These are phyloP conservation scores for Talaromyces amestolkiae DNA, from an alignment of 2,329 filamentous ascomycete genomes.

Conservation along the genomic window DNA sequence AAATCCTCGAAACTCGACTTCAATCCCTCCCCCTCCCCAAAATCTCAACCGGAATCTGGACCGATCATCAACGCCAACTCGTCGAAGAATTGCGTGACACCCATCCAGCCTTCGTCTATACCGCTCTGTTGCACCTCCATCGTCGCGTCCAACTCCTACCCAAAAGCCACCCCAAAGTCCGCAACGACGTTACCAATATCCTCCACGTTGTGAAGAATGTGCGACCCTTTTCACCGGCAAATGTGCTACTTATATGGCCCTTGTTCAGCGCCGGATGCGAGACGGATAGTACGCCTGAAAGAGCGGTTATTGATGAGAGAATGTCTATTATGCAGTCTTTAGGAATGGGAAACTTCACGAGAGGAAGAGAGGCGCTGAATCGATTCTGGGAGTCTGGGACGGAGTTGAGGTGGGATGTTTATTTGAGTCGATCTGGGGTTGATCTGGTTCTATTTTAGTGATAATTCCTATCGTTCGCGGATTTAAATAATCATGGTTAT, in stretches of 20 bases:
- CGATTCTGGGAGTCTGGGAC: background rate
- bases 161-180: constrained; percentile 23
- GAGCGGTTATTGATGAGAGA: constrained; percentile 24
- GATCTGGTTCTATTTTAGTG: background rate
- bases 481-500: no score
- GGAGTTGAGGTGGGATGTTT: no score
- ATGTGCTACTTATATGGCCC: constrained; percentile 33
- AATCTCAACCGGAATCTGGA: constrained; percentile 5
- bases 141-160: constrained; percentile 26
- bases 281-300: constrained; percentile 23
- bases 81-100: constrained; percentile 25
- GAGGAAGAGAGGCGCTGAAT: constrained; percentile 23
- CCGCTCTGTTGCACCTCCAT: constrained; percentile 30
- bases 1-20: constrained; percentile 3
- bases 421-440: background rate
- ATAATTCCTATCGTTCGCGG: no score
- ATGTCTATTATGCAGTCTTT: constrained; percentile 30
- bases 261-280: constrained; percentile 35
- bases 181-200: constrained; percentile 23
- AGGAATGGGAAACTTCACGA: constrained; percentile 32
- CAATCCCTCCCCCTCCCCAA: constrained; percentile 18
- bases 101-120: constrained; percentile 29
- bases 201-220: constrained; percentile 24
- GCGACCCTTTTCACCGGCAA: constrained; percentile 25
- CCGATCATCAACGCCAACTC: constrained; percentile 18